phyloP scores from a whole-genome alignment of 805 yeast species.

The Pichia cabralensis region DNA sequence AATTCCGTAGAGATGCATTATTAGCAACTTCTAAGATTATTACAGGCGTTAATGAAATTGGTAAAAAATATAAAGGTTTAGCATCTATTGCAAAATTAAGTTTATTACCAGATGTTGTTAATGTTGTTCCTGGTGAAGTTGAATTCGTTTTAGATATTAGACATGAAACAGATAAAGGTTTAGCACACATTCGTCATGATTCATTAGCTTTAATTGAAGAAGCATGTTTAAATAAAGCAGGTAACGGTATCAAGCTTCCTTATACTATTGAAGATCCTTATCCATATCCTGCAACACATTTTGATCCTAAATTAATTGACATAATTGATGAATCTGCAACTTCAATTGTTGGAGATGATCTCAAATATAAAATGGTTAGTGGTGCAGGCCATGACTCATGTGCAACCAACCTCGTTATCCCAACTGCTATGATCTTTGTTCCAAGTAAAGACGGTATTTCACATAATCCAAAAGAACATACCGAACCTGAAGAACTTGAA shows the following conservation, averaged over 20 bases:
- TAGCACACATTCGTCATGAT: slow-evolving; percentile 29
- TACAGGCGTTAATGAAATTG: slow-evolving; percentile 44
- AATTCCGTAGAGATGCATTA: slow-evolving; percentile 50
- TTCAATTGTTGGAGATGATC: slow-evolving; percentile 36
- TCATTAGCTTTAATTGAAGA: slow-evolving; percentile 23
- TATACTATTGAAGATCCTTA: slow-evolving; percentile 33
- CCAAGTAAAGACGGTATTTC: slow-evolving; percentile 60
- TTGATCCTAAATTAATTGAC: slow-evolving; percentile 39
- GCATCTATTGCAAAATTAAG: slow-evolving; percentile 50
- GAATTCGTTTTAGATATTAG: slow-evolving; percentile 53
- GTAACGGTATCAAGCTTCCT: slow-evolving; percentile 31
- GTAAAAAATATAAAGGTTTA: slow-evolving; percentile 40
- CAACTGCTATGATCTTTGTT: slow-evolving; percentile 67
- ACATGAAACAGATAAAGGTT: slow-evolving; percentile 37
- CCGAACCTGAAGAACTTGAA: slow-evolving; percentile 54
- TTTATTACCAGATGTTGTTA: slow-evolving; percentile 50
- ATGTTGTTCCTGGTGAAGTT: slow-evolving; percentile 57
- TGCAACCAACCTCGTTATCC: slow-evolving; percentile 42
- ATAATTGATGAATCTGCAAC: slow-evolving; percentile 45
- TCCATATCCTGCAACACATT: slow-evolving; percentile 39
- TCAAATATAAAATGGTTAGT: slow-evolving; percentile 39
- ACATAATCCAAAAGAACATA: slow-evolving; percentile 59
- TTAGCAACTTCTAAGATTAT: slow-evolving; percentile 50
- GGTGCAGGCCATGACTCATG: slow-evolving; percentile 77
- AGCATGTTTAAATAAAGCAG: slow-evolving; percentile 19